These are phyloP conservation scores for Agaricus sinodeliciosus DNA, from an alignment of 768 basidiomycete genomes.

Conservation along the genomic window DNA sequence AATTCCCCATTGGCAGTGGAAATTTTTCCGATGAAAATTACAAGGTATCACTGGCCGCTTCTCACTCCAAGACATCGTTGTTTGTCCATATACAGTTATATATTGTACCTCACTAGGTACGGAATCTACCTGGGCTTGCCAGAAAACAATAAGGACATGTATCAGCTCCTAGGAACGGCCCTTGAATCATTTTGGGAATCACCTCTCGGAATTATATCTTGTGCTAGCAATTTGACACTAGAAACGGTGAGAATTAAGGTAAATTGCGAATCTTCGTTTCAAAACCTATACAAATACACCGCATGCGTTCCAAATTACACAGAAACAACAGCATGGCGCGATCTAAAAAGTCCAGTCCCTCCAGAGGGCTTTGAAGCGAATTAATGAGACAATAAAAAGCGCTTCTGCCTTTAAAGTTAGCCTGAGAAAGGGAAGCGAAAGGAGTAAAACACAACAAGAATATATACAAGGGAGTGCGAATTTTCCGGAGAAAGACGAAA, in stretches of 20 bases:
- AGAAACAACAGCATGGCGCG: conserved; percentile 3
- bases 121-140: neutral
- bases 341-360: conserved; percentile 10
- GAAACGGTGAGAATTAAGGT: neutral
- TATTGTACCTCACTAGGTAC: neutral
- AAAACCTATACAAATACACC: conserved; percentile 4
- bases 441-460: neutral
- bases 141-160: neutral
- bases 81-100: neutral
- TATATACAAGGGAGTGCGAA: conserved; percentile 2
- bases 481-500: conserved; percentile 3
- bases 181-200: neutral
- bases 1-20: too few species aligned
- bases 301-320: conserved; percentile 5
- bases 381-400: conserved; percentile 33
- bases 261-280: neutral
- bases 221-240: neutral
- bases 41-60: neutral
- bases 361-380: conserved; percentile 4
- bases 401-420: conserved; percentile 25
- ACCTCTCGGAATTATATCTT: neutral
- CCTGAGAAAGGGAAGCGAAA: conserved; percentile 1
- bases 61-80: conserved; percentile 1
- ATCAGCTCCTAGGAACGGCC: neutral
- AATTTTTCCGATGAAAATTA: too few species aligned